Base-by-base conservation (phyloP, 306 rosid genomes). In the Erythrophleum fordii region DNA sequence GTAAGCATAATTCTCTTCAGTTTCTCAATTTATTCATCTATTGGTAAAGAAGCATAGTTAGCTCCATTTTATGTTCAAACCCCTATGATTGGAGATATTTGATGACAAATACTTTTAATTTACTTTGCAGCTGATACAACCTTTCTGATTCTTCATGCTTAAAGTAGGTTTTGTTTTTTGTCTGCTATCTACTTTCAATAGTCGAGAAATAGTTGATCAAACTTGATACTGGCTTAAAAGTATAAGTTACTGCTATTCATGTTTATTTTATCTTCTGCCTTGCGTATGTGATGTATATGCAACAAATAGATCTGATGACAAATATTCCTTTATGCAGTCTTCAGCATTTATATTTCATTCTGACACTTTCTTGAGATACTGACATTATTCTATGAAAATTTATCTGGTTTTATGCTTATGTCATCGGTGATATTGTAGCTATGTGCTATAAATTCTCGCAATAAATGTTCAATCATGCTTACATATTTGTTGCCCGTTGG, bases 1-100 rank as follows among this genome's bases (percentile, higher is more conserved):
- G 98, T 94, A 90, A 42, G 97, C 78, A 31, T 65, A 17, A 76
- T 71, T 80, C 65, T 61, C 26, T 20, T 60, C n/a, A 9, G 66
- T 79, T 60, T 58, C 49, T 10, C 31, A 28, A 48, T 51, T 1
- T 29, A 29, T 68, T 61, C 26, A 68, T 79, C 69, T 78, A 66
- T 41, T 25, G 48, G 1, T 4, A 23, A 5, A 11, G 35, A 44
- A 17, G 11, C 23, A 48, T 37, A 22, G 8, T 23, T 65, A 45
- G 72, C 34, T 42, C 16, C 60, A n/a, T 53, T 77, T 65, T 44
- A 69, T 72, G 49, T 52, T 49, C 56, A 49, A 44, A 80, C 39
- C 81, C 44, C 59, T 9, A 10, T 35, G 56, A 41, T n/a, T 6
- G 26, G 4, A 29, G 37, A 16, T 18, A 28, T 22, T 58, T 74